Conservation (phyloP, 1,139 yeast species). For the Suhomyces wounanorum region DNA sequence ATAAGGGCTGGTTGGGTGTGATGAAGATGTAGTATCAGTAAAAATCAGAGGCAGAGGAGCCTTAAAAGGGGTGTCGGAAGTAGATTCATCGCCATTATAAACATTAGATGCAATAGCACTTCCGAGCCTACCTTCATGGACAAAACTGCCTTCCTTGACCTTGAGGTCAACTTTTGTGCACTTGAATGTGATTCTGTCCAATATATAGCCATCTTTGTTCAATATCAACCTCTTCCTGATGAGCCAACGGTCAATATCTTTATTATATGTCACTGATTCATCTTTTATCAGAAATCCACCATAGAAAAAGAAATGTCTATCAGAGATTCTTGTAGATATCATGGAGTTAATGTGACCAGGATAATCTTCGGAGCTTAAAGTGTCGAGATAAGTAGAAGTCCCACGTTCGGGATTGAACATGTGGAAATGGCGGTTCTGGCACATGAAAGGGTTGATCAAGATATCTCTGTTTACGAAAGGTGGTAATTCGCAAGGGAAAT, state of each 20-base stretch:
- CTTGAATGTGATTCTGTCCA: slow-evolving; percentile 34
- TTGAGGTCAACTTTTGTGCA: slow-evolving; percentile 35
- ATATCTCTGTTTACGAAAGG: slow-evolving; percentile 41
- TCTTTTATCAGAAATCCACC: slow-evolving; percentile 42
- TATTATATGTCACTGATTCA: slow-evolving; percentile 25
- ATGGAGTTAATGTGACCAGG: slow-evolving; percentile 36
- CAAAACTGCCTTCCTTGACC: slow-evolving; percentile 13
- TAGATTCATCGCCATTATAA: slow-evolving; percentile 15
- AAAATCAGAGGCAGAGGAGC: slow-evolving; percentile 24
- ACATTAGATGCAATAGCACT: slow-evolving; percentile 21
- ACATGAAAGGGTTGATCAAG: slow-evolving; percentile 38
- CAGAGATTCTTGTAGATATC: slow-evolving; percentile 34
- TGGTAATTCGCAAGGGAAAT: slow-evolving; percentile 44
- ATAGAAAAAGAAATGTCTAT: slow-evolving; percentile 40
- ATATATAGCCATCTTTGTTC: slow-evolving; percentile 41
- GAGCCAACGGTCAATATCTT: slow-evolving; percentile 38
- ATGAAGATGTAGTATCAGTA: slow-evolving; percentile 6
- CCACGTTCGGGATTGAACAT: slow-evolving; percentile 37
- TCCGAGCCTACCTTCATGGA: slow-evolving; percentile 17
- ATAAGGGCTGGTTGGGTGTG: slow-evolving; percentile 7
- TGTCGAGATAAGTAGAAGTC: slow-evolving; percentile 35
- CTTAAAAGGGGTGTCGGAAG: slow-evolving; percentile 14
- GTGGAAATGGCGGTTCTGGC: slow-evolving; percentile 30
- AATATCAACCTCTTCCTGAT: slow-evolving; percentile 33
- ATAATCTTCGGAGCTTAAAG: slow-evolving; percentile 20